Evolutionary conservation across 768 basidiomycete species (phyloP), one percentile per base, ranked within the genome.

Genomic region (Leccinellum rugosiceps): DNA sequence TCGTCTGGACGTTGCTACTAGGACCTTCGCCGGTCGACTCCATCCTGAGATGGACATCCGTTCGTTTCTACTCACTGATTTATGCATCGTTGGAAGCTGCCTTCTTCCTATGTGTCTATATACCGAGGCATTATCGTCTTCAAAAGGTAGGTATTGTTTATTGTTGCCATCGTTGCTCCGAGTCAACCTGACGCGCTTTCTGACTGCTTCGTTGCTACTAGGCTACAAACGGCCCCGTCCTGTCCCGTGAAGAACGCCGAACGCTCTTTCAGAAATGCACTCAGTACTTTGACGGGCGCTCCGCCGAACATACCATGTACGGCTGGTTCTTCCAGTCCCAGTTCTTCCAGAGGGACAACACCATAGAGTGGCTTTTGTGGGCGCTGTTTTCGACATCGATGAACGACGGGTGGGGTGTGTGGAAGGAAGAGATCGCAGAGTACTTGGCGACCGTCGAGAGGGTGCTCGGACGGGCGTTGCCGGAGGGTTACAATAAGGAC

Each of bases 361-460:
- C 80, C 41, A 48, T 74, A 6, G 83, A 85, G 47, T 88, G 85
- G 86, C 66, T 87, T n/a, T 73, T 83, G 6, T 88, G 85, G 85
- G 81, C 83, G 0, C 58, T 87, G 23, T 87, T 86, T 65, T 78
- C 78, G 1, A 68, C 74, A 3, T 70, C 76, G 6, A 64, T 69
- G 28, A 64, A 72, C 5, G 64, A 72, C 10, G 47, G 60, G 4
- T 53, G 60, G 21, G 58, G 72, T 17, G 77, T 75, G 35, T 82
- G 81, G 77, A 64, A 70, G 14, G 81, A 81, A 3, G 86, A 86
- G 64, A 62, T 87, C 2, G 72, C 77, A 9, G 73, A 65, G 19
- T 87, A 86, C 62, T 51, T 83, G 2, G 49, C 65, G 6, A 57
- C 38, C 6, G 63, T 84, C 21, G 82, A 83, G 65, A 58, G 60